Evolutionary conservation across 805 yeast genomes (phyloP).

Genomic region (Starmerella vitae): DNA sequence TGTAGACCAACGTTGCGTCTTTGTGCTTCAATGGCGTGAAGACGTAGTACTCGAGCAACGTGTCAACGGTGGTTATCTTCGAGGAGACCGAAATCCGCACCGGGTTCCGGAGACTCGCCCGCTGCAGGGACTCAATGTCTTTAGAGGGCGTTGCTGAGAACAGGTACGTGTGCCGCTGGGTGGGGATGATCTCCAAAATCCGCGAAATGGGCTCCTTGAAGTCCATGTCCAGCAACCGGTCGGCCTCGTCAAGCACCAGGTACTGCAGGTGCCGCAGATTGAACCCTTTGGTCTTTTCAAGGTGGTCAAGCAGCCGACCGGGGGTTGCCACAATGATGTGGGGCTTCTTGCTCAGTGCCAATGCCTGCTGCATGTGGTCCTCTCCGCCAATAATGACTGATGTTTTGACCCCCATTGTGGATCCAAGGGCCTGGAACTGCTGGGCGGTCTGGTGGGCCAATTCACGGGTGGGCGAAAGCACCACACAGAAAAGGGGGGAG

Average conservation of each 20-base stretch:
- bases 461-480: slow-evolving; percentile 61
- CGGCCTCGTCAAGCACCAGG: slow-evolving; percentile 95
- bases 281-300: slow-evolving; percentile 85
- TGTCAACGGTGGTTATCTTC: slow-evolving; percentile 85
- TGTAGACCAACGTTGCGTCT: slow-evolving; percentile 70
- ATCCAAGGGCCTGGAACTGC: slow-evolving; percentile 87
- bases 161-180: slow-evolving; percentile 61
- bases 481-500: slow-evolving; percentile 76
- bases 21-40: slow-evolving; percentile 87
- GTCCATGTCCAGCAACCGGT: slow-evolving; percentile 86
- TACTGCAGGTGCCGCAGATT: slow-evolving; percentile 62
- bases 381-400: slow-evolving; percentile 92
- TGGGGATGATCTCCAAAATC: slow-evolving; percentile 71
- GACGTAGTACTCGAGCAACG: slow-evolving; percentile 77
- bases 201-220: slow-evolving; percentile 89
- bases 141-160: slow-evolving; percentile 97
- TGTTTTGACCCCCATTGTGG: slow-evolving; percentile 81
- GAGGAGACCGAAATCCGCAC: slow-evolving; percentile 81
- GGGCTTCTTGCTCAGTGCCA: slow-evolving; percentile 86
- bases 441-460: slow-evolving; percentile 57
- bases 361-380: slow-evolving; percentile 96
- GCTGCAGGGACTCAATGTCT: slow-evolving; percentile 83
- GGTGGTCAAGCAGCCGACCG: slow-evolving; percentile 75
- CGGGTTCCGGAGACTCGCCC: slow-evolving; percentile 82
- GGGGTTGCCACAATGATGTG: slow-evolving; percentile 95